A percentile compares a stretch with the other conserved stretches of the same genome.
phyloP scores from a whole-genome alignment of 139 green algal species.

The Nannochloris sp. region DNA sequence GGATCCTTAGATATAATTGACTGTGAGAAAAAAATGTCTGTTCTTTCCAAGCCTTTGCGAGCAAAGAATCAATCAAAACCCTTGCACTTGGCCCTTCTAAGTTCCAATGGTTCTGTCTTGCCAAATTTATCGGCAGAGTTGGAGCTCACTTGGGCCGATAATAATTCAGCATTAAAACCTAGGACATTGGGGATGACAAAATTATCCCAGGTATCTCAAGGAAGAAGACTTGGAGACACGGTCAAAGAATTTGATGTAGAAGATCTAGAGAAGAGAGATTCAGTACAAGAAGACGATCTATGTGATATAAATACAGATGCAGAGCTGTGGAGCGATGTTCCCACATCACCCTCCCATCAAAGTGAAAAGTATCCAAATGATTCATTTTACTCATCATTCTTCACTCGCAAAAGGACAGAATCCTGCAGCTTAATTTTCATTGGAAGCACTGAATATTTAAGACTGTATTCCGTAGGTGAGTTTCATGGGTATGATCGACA shows the following conservation, averaged over 20 bases:
- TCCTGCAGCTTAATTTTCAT: neutral
- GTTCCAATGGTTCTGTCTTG: conserved; percentile 16
- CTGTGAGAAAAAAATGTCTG: conserved; percentile 18
- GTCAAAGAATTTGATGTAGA: neutral
- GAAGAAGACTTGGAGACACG: neutral
- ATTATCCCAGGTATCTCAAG: neutral
- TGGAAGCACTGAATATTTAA: neutral
- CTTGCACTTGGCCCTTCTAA: conserved; percentile 29
- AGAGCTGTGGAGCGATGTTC: neutral
- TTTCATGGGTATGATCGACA: neutral
- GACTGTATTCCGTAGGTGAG: neutral
- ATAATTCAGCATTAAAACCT: conserved; percentile 17
- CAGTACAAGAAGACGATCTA: neutral
- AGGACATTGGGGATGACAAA: neutral
- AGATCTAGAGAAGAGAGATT: neutral
- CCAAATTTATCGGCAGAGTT: conserved; percentile 8
- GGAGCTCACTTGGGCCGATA: conserved; percentile 35
- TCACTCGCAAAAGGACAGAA: neutral
- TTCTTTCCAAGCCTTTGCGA: conserved; percentile 8
- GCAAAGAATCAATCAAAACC: conserved; percentile 32
- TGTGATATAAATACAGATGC: neutral
- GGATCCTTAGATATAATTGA: neutral
- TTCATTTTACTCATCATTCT: neutral
- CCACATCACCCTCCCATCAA: neutral
- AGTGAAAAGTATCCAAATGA: neutral